These are phyloP conservation scores for Berberis thunbergii DNA, from an alignment of 164 flowering plant genomes.

Conservation along the genomic window DNA sequence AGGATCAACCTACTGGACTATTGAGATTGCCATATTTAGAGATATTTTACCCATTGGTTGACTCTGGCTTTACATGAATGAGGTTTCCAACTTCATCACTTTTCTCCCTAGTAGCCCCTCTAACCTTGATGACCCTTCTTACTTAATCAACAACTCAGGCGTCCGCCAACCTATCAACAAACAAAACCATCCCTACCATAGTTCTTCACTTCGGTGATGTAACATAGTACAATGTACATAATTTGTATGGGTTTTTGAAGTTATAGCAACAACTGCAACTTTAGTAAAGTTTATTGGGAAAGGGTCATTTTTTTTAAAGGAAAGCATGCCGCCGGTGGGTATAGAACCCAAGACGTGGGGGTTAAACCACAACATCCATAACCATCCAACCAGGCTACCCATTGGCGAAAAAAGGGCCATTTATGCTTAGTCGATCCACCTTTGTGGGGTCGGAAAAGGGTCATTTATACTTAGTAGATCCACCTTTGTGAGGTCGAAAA, in stretches of 20 bases:
- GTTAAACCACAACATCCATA: too few species aligned
- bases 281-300: constrained; percentile 31
- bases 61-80: constrained; percentile 94
- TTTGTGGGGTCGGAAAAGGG: constrained; percentile 42
- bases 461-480: constrained; percentile 70
- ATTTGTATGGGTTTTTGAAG: constrained; percentile 52
- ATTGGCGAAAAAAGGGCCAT: constrained; percentile 32
- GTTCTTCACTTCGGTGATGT: constrained; percentile 43
- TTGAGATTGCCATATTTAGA: constrained; percentile 48
- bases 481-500: constrained; percentile 71
- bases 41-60: constrained; percentile 57
- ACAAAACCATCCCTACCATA: constrained; percentile 48
- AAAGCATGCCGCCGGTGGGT: too few species aligned
- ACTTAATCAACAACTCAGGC: constrained; percentile 51
- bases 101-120: constrained; percentile 29
- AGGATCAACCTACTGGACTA: constrained; percentile 31
- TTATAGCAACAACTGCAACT: constrained; percentile 49
- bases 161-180: constrained; percentile 27
- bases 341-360: too few species aligned
- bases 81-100: constrained; percentile 54
- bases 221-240: constrained; percentile 58
- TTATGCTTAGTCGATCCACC: constrained; percentile 63
- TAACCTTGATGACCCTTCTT: constrained; percentile 65
- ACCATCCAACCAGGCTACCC: too few species aligned
- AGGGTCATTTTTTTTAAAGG: constrained; percentile 11